Base-by-base conservation (phyloP, 148 eudicot species). In the Amaranthus cruentus region DNA sequence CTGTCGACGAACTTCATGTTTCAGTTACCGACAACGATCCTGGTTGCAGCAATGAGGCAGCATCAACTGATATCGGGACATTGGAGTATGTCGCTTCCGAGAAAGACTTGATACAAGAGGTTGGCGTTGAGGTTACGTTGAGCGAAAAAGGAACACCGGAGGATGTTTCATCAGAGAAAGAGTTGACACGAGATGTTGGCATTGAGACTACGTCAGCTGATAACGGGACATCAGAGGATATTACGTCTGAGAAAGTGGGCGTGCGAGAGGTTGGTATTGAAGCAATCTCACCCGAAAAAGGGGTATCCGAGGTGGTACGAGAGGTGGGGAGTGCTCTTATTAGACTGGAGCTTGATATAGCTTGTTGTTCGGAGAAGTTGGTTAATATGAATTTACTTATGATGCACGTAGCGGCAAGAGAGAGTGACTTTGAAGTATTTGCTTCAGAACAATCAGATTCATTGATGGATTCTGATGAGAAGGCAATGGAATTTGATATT, bases 371-470 rank as follows among this genome's bases (percentile, higher is more conserved):
- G 53, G 99, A 96, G 80, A 96, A 90, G 81, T 83, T 92, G 77
- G 84, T 81, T 74, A 96, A 92, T 82, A 84, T 96, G 80, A 85
- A 84, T 81, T 64, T 89, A 66, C 86, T 92, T 15, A 88, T 89
- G 81, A 78, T 92, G 90, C 92, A 87, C 71, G 92, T 96, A 76
- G 88, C 88, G 47, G 83, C 83, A 28, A 96, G 88, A 73, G 99
- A 90, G 82, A 82, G 78, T 78, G 93, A 92, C 73, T 85, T 88
- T 78, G 99, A 92, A 87, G 84, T 89, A 57, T 89, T 86, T 78
- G 73, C 76, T 59, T 69, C 66, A 10, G 90, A 75, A 53, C 75
- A 80, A 69, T 91, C 85, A 47, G 76, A 79, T 42, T 47, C 28
- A 28, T 55, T 50, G 59, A 79, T 81, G 68, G 85, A 77, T 71